Base-by-base conservation (phyloP, 306 rosid genomes). In the Fragaria vesca region DNA sequence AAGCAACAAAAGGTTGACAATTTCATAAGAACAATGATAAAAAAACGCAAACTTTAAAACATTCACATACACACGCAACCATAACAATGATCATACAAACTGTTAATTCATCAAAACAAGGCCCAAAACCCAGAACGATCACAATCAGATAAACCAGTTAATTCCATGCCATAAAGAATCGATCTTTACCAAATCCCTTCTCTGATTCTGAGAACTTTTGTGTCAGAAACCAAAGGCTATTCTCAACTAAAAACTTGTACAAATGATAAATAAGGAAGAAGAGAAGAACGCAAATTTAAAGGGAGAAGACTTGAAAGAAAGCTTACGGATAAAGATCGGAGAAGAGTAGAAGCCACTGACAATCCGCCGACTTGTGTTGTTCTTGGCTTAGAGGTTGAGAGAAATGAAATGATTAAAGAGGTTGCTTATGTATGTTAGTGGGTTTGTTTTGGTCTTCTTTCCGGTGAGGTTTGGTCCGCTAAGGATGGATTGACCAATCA, bases 121-220 rank as follows among this genome's bases (percentile, higher is more conserved):
- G 8, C 18, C 28, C 68, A 15, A 89, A 89, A 78, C 78, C 86
- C 79, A 80, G 61, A 36, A 73, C 32, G 47, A 52, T 3, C 57
- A 8, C 62, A 79, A 36, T 38, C 54, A 34, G 50, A 72, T 48
- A 8, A 54, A 54, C 6, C 71, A 55, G 28, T 18, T 4, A 82
- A 45, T 63, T 21, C 4, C 43, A 61, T 8, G 4, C 8, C 9
- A 24, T 32, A 70, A 66, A 11, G 40, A 57, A 76, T 20, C 54
- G 21, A n/a, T 38, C 26, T 21, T 57, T n/a, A 54, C 62, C 78
- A n/a, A 57, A 55, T 66, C 18, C 69, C 60, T 26, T 38, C 24
- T 45, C 16, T 36, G 50, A 40, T 43, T 5, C 30, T 45, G 65
- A 57, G 16, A 30, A 54, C 38, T 7, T 43, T 26, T 71, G 45